Percentiles rank a stretch among this genome's conserved stretches.
These are phyloP conservation scores for Stylosanthes scabra DNA, from an alignment of 331 rosid species.

Conservation along the genomic window DNA sequence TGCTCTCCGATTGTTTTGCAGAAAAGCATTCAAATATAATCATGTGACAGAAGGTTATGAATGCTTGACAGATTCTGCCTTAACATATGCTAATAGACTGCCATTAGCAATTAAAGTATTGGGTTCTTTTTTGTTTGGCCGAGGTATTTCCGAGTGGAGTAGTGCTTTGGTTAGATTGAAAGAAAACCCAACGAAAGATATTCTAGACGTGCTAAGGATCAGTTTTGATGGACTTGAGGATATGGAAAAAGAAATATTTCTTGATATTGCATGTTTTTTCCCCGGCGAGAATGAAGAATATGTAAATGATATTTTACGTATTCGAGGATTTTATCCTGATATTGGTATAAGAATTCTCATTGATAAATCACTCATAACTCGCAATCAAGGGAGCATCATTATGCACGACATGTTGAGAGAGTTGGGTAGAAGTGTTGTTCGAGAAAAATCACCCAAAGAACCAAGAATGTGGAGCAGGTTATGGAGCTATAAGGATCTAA, in stretches of 20 bases:
- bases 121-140: neutral
- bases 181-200: neutral
- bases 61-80: neutral
- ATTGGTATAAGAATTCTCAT: neutral
- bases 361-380: neutral
- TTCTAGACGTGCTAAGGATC: neutral
- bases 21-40: neutral
- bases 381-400: neutral
- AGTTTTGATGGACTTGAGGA: neutral
- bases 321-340: neutral
- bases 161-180: neutral
- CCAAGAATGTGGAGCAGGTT: constrained; percentile 38
- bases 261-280: constrained; percentile 11
- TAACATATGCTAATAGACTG: neutral
- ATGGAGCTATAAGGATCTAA: constrained; percentile 32
- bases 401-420: neutral
- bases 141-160: neutral
- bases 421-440: neutral
- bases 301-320: neutral
- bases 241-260: neutral
- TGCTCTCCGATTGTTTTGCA: constrained; percentile 4
- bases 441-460: neutral
- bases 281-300: no score
- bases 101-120: constrained; percentile 2
- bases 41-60: neutral